phyloP scores from a whole-genome alignment of 805 yeast genomes.

The Kuraishia piskuri region DNA sequence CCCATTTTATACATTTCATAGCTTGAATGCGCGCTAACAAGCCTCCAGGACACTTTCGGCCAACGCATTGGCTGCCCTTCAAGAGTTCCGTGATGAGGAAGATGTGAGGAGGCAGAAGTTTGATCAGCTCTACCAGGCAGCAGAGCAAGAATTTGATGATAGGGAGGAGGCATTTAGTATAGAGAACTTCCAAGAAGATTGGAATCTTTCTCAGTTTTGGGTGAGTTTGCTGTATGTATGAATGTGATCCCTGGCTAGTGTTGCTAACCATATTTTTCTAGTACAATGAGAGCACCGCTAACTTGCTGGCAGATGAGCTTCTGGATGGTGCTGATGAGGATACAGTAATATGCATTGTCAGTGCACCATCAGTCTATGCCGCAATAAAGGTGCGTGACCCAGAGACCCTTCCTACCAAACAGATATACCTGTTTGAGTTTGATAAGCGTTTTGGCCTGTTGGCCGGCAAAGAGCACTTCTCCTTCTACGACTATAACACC shows the following conservation, averaged over 20 bases:
- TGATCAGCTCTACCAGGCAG: constrained; percentile 40
- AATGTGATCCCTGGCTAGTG: no score
- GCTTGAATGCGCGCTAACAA: neutral
- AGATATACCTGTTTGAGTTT: constrained; percentile 69
- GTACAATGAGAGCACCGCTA: constrained; percentile 69
- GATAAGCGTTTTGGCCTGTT: constrained; percentile 70
- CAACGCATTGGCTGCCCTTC: constrained; percentile 44
- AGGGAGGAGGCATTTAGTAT: constrained; percentile 27
- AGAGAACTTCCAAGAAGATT: constrained; percentile 77
- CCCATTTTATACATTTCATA: neutral
- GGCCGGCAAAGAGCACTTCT: constrained; percentile 60
- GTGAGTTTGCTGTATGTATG: constrained; percentile 1
- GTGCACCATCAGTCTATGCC: constrained; percentile 91
- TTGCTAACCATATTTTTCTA: neutral
- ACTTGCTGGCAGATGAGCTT: constrained; percentile 56
- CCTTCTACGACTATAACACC: constrained; percentile 63
- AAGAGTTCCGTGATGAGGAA: constrained; percentile 63
- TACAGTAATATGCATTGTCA: constrained; percentile 66
- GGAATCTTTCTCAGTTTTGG: constrained; percentile 95
- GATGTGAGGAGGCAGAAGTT: constrained; percentile 46
- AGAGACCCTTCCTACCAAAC: constrained; percentile 49
- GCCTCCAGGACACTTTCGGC: constrained; percentile 31
- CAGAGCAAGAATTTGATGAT: constrained; percentile 48
- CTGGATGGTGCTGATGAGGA: constrained; percentile 67
- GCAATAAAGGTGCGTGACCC: constrained; percentile 53